Percentiles rank a stretch among this genome's conserved stretches.
Evolutionary conservation across 2,329 filamentous ascomycete genomes (phyloP).

Genomic region (Trichoderma lentiforme): DNA sequence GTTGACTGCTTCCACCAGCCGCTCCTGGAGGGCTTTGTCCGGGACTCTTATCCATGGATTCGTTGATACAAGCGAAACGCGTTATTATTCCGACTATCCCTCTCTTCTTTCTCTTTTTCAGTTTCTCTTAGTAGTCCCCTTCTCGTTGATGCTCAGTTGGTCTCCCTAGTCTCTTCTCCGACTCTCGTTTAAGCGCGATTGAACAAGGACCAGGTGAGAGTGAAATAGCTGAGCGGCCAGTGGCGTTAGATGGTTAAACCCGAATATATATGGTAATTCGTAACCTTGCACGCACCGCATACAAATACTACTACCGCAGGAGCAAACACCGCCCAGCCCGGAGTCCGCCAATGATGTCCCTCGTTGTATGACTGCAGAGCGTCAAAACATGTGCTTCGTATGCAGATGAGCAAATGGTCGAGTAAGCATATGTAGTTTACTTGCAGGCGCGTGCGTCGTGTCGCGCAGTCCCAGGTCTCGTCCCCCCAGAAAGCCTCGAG

Average conservation of each 20-base stretch:
- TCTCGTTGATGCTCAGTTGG: not conserved
- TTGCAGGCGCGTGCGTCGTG: not conserved
- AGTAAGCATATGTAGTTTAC: slow-evolving; percentile 13
- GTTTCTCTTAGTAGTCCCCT: not conserved
- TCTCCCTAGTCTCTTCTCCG: not conserved
- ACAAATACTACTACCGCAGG: not conserved
- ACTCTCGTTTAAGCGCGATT: not conserved
- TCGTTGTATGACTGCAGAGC: not conserved
- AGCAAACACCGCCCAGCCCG: not conserved
- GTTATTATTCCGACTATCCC: not conserved
- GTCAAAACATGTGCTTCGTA: not conserved
- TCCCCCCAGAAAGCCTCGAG: not conserved
- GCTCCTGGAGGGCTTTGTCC: not conserved
- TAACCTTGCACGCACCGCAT: not conserved
- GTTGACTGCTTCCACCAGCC: not conserved
- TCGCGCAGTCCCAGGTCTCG: not conserved
- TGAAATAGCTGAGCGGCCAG: not conserved
- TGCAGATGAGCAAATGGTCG: not conserved
- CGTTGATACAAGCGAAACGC: not conserved
- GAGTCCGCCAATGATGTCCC: not conserved
- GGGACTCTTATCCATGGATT: not conserved
- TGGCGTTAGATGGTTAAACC: not conserved
- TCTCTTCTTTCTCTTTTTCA: not conserved
- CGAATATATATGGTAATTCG: not conserved
- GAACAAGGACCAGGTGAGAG: not conserved